Evolutionary conservation across 306 rosid genomes (phyloP).

Genomic region (Prunus davidiana): DNA sequence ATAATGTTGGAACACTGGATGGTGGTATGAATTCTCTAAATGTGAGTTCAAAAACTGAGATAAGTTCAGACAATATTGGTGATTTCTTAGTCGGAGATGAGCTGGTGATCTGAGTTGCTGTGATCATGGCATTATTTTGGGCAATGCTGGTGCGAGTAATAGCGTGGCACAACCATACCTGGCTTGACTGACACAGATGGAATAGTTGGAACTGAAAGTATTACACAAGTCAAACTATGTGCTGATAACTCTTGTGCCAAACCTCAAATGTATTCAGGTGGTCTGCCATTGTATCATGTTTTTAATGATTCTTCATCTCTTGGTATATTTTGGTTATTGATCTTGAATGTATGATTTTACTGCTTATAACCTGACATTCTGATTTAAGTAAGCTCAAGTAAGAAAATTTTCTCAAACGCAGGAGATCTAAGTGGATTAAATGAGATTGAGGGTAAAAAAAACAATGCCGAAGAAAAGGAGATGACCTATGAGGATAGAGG

Average conservation of each 20-base stretch:
- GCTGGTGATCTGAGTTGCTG: not conserved
- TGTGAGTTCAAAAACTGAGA: not conserved
- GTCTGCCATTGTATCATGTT: not conserved
- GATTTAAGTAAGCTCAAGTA: too few species aligned
- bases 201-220: not conserved
- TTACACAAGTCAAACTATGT: not conserved
- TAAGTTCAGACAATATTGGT: not conserved
- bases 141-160: not conserved
- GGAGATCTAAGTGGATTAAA: too few species aligned
- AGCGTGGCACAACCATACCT: not conserved
- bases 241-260: constrained; percentile 1
- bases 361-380: not conserved
- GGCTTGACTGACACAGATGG: not conserved
- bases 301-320: constrained; percentile 6
- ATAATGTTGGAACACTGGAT: constrained; percentile 1
- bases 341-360: not conserved
- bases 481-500: too few species aligned
- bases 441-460: too few species aligned
- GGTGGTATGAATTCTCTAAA: not conserved
- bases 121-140: not conserved
- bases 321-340: constrained; percentile 7
- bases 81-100: not conserved
- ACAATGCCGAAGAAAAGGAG: too few species aligned
- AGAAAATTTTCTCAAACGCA: too few species aligned
- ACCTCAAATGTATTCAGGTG: constrained; percentile 3